A percentile compares a stretch with the other conserved stretches of the same genome.
These are phyloP conservation scores for Pachysolen tannophilus DNA, from an alignment of 805 yeast genomes.

Conservation along the genomic window DNA sequence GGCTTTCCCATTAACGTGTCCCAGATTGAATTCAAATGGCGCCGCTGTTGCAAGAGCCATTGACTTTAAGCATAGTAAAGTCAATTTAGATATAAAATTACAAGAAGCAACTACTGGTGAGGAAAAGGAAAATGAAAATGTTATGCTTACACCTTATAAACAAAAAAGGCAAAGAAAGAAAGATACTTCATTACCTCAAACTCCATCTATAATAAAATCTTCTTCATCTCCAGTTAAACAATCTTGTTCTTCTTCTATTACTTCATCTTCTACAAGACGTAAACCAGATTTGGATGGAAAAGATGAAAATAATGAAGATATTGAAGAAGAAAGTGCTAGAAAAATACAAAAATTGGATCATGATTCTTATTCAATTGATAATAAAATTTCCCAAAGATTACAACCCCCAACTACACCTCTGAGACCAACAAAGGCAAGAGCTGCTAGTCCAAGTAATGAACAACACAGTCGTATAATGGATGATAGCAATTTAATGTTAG, in stretches of 20 bases:
- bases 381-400: too few species aligned
- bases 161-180: too few species aligned
- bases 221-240: too few species aligned
- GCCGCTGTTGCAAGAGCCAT: too few species aligned
- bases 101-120: not conserved
- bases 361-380: too few species aligned
- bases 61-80: too few species aligned
- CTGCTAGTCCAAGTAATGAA: constrained; percentile 22
- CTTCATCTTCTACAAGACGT: too few species aligned
- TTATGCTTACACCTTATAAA: too few species aligned
- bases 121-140: not conserved
- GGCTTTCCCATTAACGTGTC: constrained; percentile 23
- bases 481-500: constrained; percentile 12
- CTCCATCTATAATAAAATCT: too few species aligned
- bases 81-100: constrained; percentile 7
- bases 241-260: too few species aligned
- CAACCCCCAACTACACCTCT: constrained; percentile 14
- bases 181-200: too few species aligned
- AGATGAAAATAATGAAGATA: not conserved
- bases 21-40: constrained; percentile 14
- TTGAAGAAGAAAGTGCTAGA: not conserved
- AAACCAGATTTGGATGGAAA: too few species aligned
- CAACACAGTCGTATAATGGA: constrained; percentile 16
- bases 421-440: constrained; percentile 22
- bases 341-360: constrained; percentile 5